phyloP scores from a whole-genome alignment of 208 protist species.

The Acanthamoeba triangularis region DNA sequence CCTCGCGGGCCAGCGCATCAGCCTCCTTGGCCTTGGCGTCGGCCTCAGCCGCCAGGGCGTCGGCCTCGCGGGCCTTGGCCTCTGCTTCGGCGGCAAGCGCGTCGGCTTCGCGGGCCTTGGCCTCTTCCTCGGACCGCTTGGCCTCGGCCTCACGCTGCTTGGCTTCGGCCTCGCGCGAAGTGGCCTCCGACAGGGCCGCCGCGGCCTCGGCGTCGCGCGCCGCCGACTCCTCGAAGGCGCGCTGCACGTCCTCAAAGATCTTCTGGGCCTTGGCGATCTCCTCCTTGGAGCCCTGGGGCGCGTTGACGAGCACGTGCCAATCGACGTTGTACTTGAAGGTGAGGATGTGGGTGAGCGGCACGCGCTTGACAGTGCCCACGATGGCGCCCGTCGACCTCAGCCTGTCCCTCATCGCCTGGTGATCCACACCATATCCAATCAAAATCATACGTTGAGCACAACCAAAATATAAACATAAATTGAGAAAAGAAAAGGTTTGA shows the following conservation, averaged over 20 bases:
- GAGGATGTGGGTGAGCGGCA: slow-evolving; percentile 54
- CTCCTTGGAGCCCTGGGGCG: slow-evolving; percentile 65
- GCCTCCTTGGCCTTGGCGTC: slow-evolving; percentile 29
- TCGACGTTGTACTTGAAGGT: slow-evolving; percentile 56
- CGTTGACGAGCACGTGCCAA: slow-evolving; percentile 45
- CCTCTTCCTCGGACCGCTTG: not conserved
- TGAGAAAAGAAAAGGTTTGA: too few relatives aligned
- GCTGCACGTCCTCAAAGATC: not conserved
- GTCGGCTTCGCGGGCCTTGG: slow-evolving; percentile 35
- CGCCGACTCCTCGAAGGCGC: not conserved
- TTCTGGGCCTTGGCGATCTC: slow-evolving; percentile 66
- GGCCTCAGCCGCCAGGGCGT: not conserved
- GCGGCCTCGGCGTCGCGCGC: slow-evolving; percentile 34
- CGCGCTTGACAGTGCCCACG: slow-evolving; percentile 8
- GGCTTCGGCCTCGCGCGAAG: slow-evolving; percentile 20
- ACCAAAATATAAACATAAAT: too few relatives aligned
- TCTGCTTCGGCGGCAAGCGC: not conserved
- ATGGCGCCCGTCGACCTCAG: slow-evolving; percentile 34
- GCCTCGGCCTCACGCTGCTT: slow-evolving; percentile 36
- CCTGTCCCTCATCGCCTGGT: slow-evolving; percentile 10
- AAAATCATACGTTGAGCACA: too few relatives aligned
- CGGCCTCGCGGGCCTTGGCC: slow-evolving; percentile 27
- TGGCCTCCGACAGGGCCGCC: not conserved
- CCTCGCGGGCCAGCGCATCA: slow-evolving; percentile 26
- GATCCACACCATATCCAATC: too few relatives aligned